Conservation (phyloP, 495 filamentous ascomycete species). For the Chaetomium cochliodes region DNA sequence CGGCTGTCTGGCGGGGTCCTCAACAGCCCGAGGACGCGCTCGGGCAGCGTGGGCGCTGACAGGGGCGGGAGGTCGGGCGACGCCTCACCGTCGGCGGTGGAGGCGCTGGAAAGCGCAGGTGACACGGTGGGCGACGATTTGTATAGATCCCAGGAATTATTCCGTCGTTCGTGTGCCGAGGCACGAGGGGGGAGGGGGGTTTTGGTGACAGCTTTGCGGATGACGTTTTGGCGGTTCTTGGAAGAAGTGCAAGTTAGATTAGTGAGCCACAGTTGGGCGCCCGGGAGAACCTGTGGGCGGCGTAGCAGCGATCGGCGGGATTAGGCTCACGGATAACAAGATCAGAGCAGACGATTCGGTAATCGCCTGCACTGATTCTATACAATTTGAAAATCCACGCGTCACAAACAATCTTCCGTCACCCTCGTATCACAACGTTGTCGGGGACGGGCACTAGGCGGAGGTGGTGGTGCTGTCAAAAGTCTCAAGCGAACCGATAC, state of each 20-base stretch:
- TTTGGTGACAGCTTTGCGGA: conserved; percentile 44
- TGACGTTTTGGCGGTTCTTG: conserved; percentile 48
- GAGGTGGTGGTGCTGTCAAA: neutral
- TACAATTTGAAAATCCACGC: conserved; percentile 28
- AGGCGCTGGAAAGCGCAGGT: conserved; percentile 52
- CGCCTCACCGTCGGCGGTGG: conserved; percentile 53
- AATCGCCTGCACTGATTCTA: conserved; percentile 56
- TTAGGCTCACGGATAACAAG: conserved; percentile 48
- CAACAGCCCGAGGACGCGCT: conserved; percentile 47
- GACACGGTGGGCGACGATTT: conserved; percentile 37
- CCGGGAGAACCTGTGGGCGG: conserved; percentile 8
- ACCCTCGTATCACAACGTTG: neutral
- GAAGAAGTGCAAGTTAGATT: conserved; percentile 17
- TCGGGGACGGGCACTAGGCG: neutral
- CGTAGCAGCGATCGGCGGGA: conserved; percentile 16
- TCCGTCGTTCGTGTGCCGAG: conserved; percentile 50
- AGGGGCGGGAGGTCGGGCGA: conserved; percentile 56
- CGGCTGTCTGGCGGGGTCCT: conserved; percentile 48
- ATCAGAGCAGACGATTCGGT: conserved; percentile 56
- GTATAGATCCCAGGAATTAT: conserved; percentile 24
- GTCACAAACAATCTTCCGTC: conserved; percentile 28
- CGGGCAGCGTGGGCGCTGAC: conserved; percentile 48
- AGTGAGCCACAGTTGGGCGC: neutral
- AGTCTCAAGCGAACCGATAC: conserved; percentile 27
- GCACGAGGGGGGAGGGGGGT: conserved; percentile 54